phyloP scores from a whole-genome alignment of 2,329 filamentous ascomycete genomes.

The Tothia fuscella region DNA sequence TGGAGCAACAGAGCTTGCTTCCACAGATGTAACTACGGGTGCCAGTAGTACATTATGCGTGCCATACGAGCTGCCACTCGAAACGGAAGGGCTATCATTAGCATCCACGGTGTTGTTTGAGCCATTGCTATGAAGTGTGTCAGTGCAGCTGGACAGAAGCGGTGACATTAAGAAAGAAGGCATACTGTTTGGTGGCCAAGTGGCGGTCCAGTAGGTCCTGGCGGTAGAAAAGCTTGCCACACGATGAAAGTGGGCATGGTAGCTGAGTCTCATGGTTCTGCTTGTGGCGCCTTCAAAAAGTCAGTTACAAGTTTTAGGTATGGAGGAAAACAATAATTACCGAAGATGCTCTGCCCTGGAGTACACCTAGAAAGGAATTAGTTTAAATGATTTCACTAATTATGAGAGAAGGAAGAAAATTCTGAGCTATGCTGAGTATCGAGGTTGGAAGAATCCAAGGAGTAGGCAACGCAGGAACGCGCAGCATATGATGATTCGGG shows the following conservation, averaged over 20 bases:
- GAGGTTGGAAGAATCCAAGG: not conserved
- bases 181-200: slow-evolving; percentile 32
- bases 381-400: not conserved
- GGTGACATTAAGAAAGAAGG: not conserved
- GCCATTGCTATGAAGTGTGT: no score
- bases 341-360: slow-evolving; percentile 36
- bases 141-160: no score
- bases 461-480: not conserved
- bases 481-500: not conserved
- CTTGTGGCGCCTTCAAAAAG: slow-evolving; percentile 29
- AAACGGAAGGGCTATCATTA: no score
- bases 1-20: no score
- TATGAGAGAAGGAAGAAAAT: not conserved
- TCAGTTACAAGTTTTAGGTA: slow-evolving; percentile 10
- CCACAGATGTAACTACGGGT: no score
- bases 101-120: no score
- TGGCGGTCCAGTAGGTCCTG: slow-evolving; percentile 34
- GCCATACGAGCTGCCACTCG: no score
- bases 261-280: slow-evolving; percentile 33
- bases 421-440: no score
- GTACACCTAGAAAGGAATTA: slow-evolving; percentile 25
- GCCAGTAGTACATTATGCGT: no score
- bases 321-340: slow-evolving; percentile 16
- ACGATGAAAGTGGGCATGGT: slow-evolving; percentile 28
- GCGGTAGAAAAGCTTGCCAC: slow-evolving; percentile 32